A percentile compares a stretch with the other conserved stretches of the same genome.
These are phyloP conservation scores for Myxozyma vanderwaltii DNA, from an alignment of 805 yeast genomes.

Conservation along the genomic window DNA sequence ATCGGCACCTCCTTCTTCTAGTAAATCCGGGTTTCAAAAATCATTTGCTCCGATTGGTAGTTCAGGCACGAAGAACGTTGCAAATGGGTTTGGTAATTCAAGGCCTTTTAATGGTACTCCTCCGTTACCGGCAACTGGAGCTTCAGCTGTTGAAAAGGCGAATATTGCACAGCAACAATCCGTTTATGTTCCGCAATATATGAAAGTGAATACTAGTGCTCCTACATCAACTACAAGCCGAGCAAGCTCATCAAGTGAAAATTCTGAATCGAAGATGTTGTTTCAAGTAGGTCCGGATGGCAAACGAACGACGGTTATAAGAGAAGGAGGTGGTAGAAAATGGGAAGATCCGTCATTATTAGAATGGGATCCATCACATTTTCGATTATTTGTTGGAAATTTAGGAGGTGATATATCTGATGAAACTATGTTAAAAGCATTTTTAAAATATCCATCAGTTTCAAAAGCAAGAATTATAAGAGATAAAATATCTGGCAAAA, in stretches of 20 bases:
- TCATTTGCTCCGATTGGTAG: constrained; percentile 3
- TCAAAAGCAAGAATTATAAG: constrained; percentile 62
- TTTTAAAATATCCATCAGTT: constrained; percentile 55
- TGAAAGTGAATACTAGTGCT: not conserved
- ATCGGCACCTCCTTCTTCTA: not conserved
- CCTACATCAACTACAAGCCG: not conserved
- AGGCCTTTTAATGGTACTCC: not conserved
- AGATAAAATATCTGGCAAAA: constrained; percentile 51
- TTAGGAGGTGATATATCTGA: constrained; percentile 68
- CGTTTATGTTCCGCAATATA: constrained; percentile 23
- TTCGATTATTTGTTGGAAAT: constrained; percentile 74
- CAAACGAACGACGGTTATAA: constrained; percentile 41
- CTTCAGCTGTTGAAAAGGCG: not conserved
- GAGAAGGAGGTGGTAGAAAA: constrained; percentile 51
- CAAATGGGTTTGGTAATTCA: not conserved
- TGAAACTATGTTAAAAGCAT: constrained; percentile 56
- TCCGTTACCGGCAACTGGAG: not conserved
- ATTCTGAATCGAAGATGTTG: not conserved
- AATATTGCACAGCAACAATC: constrained; percentile 29
- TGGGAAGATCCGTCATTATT: constrained; percentile 53
- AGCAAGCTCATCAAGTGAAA: not conserved
- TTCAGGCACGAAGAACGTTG: not conserved
- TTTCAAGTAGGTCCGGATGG: constrained; percentile 21
- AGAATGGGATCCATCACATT: constrained; percentile 73
- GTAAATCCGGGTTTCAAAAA: constrained; percentile 1